phyloP scores from a whole-genome alignment of 2,329 filamentous ascomycete genomes.

The Aspergillus brunneoviolaceus region DNA sequence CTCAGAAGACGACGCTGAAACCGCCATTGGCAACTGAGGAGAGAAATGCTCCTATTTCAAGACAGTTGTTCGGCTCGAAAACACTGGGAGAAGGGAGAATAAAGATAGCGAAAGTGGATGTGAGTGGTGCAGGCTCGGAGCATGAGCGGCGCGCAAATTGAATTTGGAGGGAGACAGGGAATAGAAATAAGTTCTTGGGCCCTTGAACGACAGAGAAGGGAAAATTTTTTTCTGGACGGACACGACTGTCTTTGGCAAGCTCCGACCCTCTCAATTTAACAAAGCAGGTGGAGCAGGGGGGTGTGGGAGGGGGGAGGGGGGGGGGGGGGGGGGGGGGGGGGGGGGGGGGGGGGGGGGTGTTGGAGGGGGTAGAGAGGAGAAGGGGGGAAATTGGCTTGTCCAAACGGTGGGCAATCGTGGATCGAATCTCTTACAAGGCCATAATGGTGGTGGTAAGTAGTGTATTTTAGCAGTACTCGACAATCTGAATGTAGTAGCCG shows the following conservation, averaged over 20 bases:
- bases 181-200: slow-evolving; percentile 10
- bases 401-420: slow-evolving; percentile 19
- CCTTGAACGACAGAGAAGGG: slow-evolving; percentile 6
- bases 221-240: slow-evolving; percentile 15
- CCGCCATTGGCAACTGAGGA: slow-evolving; percentile 32
- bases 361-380: not conserved
- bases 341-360: no score
- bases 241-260: slow-evolving; percentile 19
- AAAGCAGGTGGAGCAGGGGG: slow-evolving; percentile 24
- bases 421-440: slow-evolving; percentile 20
- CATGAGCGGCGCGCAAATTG: slow-evolving; percentile 9
- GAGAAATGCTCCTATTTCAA: slow-evolving; percentile 4
- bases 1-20: slow-evolving; percentile 31
- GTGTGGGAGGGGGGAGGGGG: not conserved
- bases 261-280: slow-evolving; percentile 26
- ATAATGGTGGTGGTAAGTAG: slow-evolving; percentile 2
- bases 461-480: not conserved
- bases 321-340: no score
- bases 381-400: not conserved
- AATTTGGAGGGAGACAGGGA: slow-evolving; percentile 11
- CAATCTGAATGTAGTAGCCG: not conserved
- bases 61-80: not conserved
- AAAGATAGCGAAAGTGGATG: slow-evolving; percentile 3
- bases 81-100: not conserved
- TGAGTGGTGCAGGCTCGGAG: not conserved